Percentiles rank a stretch among this genome's conserved stretches.
Conservation (phyloP, 129 eudicot genomes). For the Chrysanthemum lavandulifolium region DNA sequence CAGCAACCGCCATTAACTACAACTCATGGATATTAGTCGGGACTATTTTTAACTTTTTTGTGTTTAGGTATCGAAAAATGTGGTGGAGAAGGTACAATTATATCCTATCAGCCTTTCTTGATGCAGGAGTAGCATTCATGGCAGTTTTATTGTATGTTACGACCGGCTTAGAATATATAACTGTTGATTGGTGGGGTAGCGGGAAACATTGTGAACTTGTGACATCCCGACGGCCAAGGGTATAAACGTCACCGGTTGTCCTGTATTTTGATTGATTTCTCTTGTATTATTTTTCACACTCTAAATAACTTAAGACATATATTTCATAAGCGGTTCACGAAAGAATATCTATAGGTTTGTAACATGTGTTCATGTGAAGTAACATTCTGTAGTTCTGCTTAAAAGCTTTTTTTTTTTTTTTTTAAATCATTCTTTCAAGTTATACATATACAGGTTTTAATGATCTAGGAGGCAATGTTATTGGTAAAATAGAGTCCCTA, state of each 20-base stretch:
- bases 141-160: slow-evolving; percentile 63
- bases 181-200: slow-evolving; percentile 69
- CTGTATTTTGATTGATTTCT: slow-evolving; percentile 36
- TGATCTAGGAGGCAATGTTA: too few relatives aligned
- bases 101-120: slow-evolving; percentile 79
- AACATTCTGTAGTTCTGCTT: neutral
- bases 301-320: neutral
- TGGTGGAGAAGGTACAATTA: slow-evolving; percentile 96
- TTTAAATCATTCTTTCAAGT: too few relatives aligned
- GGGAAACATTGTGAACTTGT: slow-evolving; percentile 61
- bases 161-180: slow-evolving; percentile 35
- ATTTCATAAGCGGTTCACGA: too few relatives aligned
- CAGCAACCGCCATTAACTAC: slow-evolving; percentile 69
- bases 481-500: too few relatives aligned
- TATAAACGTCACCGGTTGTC: slow-evolving; percentile 50
- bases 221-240: slow-evolving; percentile 68
- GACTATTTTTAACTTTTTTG: slow-evolving; percentile 67
- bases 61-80: slow-evolving; percentile 55
- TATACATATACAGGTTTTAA: too few relatives aligned
- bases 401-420: neutral
- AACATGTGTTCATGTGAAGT: slow-evolving; percentile 8
- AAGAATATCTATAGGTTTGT: neutral
- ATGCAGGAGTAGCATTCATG: slow-evolving; percentile 90
- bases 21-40: slow-evolving; percentile 73
- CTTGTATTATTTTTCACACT: neutral